Conservation (phyloP, 2,329 filamentous ascomycete genomes). For the Gnomoniopsis sp. region DNA sequence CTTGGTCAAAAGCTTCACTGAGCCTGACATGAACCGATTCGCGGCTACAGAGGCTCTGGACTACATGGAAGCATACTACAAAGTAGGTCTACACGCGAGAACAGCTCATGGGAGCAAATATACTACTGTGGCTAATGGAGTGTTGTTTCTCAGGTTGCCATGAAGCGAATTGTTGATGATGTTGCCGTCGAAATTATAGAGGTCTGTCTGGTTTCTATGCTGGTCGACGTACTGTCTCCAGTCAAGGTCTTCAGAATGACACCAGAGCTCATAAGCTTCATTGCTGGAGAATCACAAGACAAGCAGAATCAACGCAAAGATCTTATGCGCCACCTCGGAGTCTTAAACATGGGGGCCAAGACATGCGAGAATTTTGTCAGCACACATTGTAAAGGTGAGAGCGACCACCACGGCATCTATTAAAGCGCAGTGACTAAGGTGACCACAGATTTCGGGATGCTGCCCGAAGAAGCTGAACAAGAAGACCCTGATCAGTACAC, state of each 20-base stretch:
- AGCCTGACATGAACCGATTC: conserved; percentile 24
- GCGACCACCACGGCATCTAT: no score
- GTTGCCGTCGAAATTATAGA: conserved; percentile 41
- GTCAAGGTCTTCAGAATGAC: conserved; percentile 34
- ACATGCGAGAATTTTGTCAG: conserved; percentile 34
- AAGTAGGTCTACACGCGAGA: conserved; percentile 24
- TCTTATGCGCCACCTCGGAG: conserved; percentile 33
- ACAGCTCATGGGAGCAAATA: background rate
- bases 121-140: background rate
- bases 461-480: no score
- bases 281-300: conserved; percentile 40
- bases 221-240: conserved; percentile 38
- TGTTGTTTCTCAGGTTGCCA: conserved; percentile 32
- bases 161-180: conserved; percentile 41
- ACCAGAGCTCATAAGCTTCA: conserved; percentile 28
- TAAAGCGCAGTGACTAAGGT: no score
- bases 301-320: conserved; percentile 32
- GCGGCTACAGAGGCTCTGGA: conserved; percentile 32
- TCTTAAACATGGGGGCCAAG: conserved; percentile 33
- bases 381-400: background rate
- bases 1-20: conserved; percentile 4
- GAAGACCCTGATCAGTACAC: no score
- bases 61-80: conserved; percentile 34
- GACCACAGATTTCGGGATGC: no score
- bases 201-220: conserved; percentile 31